These are phyloP conservation scores for Macrolepiota fuliginosa DNA, from an alignment of 768 basidiomycete species.

Conservation along the genomic window DNA sequence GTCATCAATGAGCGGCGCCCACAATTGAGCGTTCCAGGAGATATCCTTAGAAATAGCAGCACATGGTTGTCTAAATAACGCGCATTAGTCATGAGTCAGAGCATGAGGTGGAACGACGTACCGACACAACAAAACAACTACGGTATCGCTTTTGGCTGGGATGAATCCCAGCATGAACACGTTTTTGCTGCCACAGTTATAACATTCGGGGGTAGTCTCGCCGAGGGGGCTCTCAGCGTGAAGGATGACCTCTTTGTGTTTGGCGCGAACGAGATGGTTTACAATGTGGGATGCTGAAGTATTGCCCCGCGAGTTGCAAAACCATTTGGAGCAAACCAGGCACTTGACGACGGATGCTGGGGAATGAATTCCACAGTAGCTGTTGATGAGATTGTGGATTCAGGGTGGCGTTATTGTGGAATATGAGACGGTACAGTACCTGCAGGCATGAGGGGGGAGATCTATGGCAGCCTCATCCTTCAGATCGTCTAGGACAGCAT, in stretches of 20 bases:
- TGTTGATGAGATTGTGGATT: conserved; percentile 28
- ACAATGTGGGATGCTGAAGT: conserved; percentile 99
- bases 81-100: not conserved
- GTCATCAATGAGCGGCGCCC: conserved; percentile 99
- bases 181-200: conserved; percentile 99
- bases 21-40: conserved; percentile 96
- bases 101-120: conserved; percentile 37
- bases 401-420: conserved; percentile 13
- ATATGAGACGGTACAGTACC: conserved; percentile 44
- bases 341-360: conserved; percentile 98
- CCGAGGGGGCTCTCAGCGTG: conserved; percentile 95
- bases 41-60: conserved; percentile 97
- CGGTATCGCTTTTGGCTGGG: conserved; percentile 98
- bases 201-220: conserved; percentile 98
- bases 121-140: conserved; percentile 96
- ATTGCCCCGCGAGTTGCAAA: conserved; percentile 98
- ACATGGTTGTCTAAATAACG: conserved; percentile 80
- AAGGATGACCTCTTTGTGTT: conserved; percentile 97
- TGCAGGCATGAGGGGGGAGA: conserved; percentile 93
- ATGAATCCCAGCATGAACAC: conserved; percentile 99
- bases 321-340: conserved; percentile 90
- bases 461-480: conserved; percentile 80
- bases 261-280: conserved; percentile 97
- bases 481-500: conserved; percentile 84
- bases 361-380: conserved; percentile 98